A percentile compares a stretch with the other conserved stretches of the same genome.
These are phyloP conservation scores for Dinochytrium kinnereticum DNA, from an alignment of 371 early-diverging fungal genomes.

Conservation along the genomic window DNA sequence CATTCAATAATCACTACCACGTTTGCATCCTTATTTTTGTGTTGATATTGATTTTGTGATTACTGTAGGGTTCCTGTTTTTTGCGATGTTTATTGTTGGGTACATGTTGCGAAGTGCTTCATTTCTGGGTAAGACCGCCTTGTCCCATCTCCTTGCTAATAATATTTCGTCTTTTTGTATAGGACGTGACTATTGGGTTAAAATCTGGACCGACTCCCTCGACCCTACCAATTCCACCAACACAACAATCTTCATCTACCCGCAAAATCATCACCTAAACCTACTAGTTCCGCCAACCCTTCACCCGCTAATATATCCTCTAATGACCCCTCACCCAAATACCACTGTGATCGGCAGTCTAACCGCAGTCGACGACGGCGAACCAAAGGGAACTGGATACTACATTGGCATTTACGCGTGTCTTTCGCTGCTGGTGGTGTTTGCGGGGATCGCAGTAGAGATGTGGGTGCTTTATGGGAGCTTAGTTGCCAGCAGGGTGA, in stretches of 20 bases:
- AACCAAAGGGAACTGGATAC: conserved; percentile 16
- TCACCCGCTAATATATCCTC: background rate
- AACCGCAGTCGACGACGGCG: background rate
- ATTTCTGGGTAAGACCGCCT: background rate
- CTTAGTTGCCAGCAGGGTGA: conserved; percentile 33
- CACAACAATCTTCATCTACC: background rate
- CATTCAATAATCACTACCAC: no score
- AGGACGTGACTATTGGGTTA: conserved; percentile 43
- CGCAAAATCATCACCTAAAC: background rate
- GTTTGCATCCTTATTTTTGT: no score
- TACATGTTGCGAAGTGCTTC: background rate
- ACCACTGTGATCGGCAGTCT: background rate
- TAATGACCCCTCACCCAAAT: background rate
- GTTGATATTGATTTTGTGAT: no score
- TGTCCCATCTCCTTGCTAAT: background rate
- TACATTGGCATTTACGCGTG: conserved; percentile 42
- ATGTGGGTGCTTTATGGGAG: conserved; percentile 29
- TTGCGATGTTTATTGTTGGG: conserved; percentile 16
- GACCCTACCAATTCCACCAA: background rate
- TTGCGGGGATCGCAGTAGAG: conserved; percentile 19
- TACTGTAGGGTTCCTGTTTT: no score
- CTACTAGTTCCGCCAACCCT: background rate
- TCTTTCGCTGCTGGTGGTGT: conserved; percentile 32
- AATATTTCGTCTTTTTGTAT: conserved; percentile 11
- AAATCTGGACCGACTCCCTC: conserved; percentile 41